Evolutionary conservation across 1,284 basidiomycete genomes (phyloP).

Genomic region (Sanghuangporus sanghuang): DNA sequence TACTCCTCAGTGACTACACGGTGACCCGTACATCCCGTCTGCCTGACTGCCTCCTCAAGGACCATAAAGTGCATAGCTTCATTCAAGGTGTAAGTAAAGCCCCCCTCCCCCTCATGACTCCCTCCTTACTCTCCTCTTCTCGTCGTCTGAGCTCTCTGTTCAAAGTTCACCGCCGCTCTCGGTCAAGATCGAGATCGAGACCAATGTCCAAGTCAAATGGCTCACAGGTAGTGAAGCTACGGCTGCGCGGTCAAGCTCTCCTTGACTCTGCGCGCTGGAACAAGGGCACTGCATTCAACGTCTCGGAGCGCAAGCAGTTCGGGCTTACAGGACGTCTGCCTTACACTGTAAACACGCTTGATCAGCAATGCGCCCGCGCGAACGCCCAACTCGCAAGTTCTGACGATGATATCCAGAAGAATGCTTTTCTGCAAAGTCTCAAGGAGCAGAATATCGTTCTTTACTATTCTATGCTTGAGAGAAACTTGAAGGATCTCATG

Average conservation of each 20-base stretch:
- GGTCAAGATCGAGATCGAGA: background rate
- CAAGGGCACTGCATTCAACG: constrained; percentile 71
- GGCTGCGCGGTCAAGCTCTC: constrained; percentile 50
- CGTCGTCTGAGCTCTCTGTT: background rate
- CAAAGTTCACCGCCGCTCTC: background rate
- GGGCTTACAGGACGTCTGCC: constrained; percentile 78
- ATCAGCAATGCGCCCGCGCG: constrained; percentile 70
- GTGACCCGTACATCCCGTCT: too few species aligned
- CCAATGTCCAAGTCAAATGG: background rate
- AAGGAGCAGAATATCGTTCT: constrained; percentile 75
- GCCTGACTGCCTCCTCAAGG: too few species aligned
- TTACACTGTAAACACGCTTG: constrained; percentile 66
- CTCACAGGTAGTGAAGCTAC: constrained; percentile 3
- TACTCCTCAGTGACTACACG: too few species aligned
- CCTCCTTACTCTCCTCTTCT: too few species aligned
- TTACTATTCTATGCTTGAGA: constrained; percentile 60
- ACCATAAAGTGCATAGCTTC: too few species aligned
- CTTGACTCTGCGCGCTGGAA: constrained; percentile 65
- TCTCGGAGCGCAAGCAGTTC: constrained; percentile 60
- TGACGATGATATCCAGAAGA: constrained; percentile 54
- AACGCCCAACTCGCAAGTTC: constrained; percentile 56
- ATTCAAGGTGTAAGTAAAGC: too few species aligned
- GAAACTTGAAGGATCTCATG: constrained; percentile 67
- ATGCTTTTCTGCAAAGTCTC: constrained; percentile 65
- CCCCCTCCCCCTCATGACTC: too few species aligned